A percentile compares a stretch with the other conserved stretches of the same genome.
Evolutionary conservation across 441 rosid species (phyloP).

Genomic region (Dalechampia spathulata): DNA sequence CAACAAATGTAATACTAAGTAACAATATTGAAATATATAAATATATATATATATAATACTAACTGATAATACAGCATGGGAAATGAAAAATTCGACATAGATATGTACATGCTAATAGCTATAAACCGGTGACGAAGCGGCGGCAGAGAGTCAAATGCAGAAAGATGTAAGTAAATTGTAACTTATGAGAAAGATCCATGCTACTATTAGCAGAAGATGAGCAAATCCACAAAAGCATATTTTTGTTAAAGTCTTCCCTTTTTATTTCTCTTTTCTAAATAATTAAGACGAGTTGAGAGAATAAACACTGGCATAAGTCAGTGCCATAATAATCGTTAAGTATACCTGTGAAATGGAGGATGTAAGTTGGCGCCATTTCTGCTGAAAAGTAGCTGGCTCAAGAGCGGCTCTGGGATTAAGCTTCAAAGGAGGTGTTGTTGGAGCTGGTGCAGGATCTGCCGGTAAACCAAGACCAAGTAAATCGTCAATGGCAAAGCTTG

Average conservation of each 20-base stretch:
- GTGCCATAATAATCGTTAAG: slow-evolving; percentile 6
- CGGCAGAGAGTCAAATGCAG: too few relatives aligned
- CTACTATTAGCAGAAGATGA: background rate
- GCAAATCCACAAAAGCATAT: too few relatives aligned
- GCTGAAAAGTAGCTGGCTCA: slow-evolving; percentile 82
- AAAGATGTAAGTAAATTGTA: background rate
- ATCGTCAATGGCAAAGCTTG: slow-evolving; percentile 79
- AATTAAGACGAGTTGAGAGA: background rate
- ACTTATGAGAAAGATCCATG: background rate
- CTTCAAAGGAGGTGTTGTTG: slow-evolving; percentile 60
- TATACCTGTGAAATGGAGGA: slow-evolving; percentile 61
- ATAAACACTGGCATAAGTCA: too few relatives aligned
- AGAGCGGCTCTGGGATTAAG: slow-evolving; percentile 74
- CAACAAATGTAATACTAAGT: slow-evolving; percentile 13
- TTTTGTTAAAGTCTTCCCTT: too few relatives aligned
- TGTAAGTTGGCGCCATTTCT: slow-evolving; percentile 91
- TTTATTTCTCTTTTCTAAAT: background rate
- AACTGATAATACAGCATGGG: background rate
- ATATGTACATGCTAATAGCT: background rate
- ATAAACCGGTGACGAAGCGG: too few relatives aligned
- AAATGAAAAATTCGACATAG: background rate
- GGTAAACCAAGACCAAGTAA: slow-evolving; percentile 72
- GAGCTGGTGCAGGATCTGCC: slow-evolving; percentile 31
- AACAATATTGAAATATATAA: too few relatives aligned
- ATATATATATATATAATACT: too few relatives aligned